These are phyloP conservation scores for Abelmoschus esculentus DNA, from an alignment of 345 rosid genomes.

Conservation along the genomic window DNA sequence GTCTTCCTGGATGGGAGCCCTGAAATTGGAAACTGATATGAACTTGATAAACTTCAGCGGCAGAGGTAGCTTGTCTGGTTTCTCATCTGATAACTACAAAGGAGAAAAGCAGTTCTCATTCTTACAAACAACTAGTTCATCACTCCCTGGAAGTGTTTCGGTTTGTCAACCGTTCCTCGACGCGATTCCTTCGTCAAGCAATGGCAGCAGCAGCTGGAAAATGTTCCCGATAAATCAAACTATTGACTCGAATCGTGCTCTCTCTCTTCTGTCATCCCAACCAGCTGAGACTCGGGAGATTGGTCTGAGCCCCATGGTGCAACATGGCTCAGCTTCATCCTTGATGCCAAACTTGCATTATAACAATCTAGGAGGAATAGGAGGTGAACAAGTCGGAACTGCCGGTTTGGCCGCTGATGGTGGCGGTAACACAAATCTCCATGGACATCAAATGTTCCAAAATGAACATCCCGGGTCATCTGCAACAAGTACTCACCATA, in stretches of 20 bases:
- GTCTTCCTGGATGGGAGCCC: conserved; percentile 40
- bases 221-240: conserved; percentile 24
- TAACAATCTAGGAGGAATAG: conserved; percentile 15
- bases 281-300: conserved; percentile 33
- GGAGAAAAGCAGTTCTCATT: conserved; percentile 30
- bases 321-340: conserved; percentile 32
- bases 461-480: conserved; percentile 35
- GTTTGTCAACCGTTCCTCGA: conserved; percentile 22
- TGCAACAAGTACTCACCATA: conserved; percentile 34
- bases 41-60: conserved; percentile 32
- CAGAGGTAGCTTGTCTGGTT: conserved; percentile 22
- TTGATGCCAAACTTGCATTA: conserved; percentile 32
- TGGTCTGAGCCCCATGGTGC: conserved; percentile 35
- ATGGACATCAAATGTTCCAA: conserved; percentile 26
- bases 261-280: conserved; percentile 89
- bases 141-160: conserved; percentile 21
- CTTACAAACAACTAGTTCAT: conserved; percentile 28
- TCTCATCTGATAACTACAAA: conserved; percentile 26
- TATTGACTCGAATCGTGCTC: conserved; percentile 45
- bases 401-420: conserved; percentile 27
- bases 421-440: conserved; percentile 20
- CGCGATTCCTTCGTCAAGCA: conserved; percentile 18
- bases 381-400: conserved; percentile 21
- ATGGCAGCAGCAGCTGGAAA: conserved; percentile 31
- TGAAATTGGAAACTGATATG: conserved; percentile 30